These are phyloP conservation scores for Arthromyces matolae DNA, from an alignment of 768 basidiomycete species.

Conservation along the genomic window DNA sequence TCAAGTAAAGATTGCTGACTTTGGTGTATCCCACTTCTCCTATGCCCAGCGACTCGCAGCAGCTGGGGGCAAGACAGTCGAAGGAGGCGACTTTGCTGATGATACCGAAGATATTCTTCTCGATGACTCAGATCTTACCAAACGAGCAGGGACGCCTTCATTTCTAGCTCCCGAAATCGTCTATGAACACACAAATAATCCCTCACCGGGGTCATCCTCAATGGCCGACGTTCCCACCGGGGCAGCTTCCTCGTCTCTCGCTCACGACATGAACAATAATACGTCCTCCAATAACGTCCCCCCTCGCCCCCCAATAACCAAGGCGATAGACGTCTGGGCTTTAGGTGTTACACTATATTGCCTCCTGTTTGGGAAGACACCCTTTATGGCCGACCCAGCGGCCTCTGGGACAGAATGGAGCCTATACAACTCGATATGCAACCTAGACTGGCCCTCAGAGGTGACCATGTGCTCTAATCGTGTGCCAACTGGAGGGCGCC, in stretches of 20 bases:
- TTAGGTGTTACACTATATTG: conserved; percentile 95
- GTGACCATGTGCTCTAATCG: conserved; percentile 69
- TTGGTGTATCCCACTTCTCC: conserved; percentile 96
- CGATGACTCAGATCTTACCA: conserved; percentile 83
- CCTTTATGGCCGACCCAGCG: conserved; percentile 48
- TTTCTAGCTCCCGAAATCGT: conserved; percentile 97
- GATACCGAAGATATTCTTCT: conserved; percentile 60
- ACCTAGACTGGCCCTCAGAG: conserved; percentile 66
- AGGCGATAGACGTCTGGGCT: conserved; percentile 97
- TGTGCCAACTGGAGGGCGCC: conserved; percentile 61
- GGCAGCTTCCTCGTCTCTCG: conserved; percentile 26
- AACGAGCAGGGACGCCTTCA: conserved; percentile 91
- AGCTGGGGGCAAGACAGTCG: no score
- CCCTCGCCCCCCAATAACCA: conserved; percentile 62
- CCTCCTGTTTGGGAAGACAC: conserved; percentile 82
- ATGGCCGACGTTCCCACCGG: conserved; percentile 9
- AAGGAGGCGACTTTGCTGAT: conserved; percentile 36
- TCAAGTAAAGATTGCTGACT: conserved; percentile 95
- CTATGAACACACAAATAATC: conserved; percentile 50
- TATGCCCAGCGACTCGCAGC: conserved; percentile 79
- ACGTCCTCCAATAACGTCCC: conserved; percentile 17
- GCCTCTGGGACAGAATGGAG: conserved; percentile 52
- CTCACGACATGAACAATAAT: conserved; percentile 20
- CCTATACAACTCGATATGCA: conserved; percentile 77
- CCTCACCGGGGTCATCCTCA: conserved; percentile 20